Evolutionary conservation across 148 eudicot species (phyloP), one percentile per base, ranked within the genome.

Genomic region (Arbutus unedo): DNA sequence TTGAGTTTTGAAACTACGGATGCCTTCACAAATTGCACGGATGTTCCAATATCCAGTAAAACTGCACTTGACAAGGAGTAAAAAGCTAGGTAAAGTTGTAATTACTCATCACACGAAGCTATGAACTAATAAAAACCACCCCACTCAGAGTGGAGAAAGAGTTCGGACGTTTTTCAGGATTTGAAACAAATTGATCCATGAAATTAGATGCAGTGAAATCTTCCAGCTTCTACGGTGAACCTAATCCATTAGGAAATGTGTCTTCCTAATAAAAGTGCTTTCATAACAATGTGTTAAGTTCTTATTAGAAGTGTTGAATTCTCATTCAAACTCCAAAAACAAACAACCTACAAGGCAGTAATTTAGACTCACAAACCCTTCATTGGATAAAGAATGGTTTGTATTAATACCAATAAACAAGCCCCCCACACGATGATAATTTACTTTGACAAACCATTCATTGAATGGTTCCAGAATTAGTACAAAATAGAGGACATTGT

Each of bases 191-290:
- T 77, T 5, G 49, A 77, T 38, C 13, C 11, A 38, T 55, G 78
- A 54, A 76, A 50, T 25, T 16, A 41, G 49, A 77, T 3, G 64
- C 48, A 53, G 48, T 31, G 5, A 77, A 51, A 55, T 55, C 62
- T 77, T 76, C 59, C 77, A 74, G 41, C 77, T 76, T 53, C 79
- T 53, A 14, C 31, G 1, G 78, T n/a, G 38, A 75, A 62, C 67
- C 43, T 31, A 19, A 70, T 31, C 66, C 62, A 54, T 5, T 77
- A 31, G 79, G 49, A 77, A 54, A 77, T 15, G 45, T 54, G 48
- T 31, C n/a, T 15, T 54, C 21, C 14, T 45, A 31, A 3, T 53
- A 51, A 8, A 38, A 54, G 16, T 0, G n/a, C 38, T 13, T 11
- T 14, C 5, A n/a, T 7, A 38, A 55, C 19, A 18, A 31, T 54